These are phyloP conservation scores for Pleurotus platypus DNA, from an alignment of 768 basidiomycete species.

Conservation along the genomic window DNA sequence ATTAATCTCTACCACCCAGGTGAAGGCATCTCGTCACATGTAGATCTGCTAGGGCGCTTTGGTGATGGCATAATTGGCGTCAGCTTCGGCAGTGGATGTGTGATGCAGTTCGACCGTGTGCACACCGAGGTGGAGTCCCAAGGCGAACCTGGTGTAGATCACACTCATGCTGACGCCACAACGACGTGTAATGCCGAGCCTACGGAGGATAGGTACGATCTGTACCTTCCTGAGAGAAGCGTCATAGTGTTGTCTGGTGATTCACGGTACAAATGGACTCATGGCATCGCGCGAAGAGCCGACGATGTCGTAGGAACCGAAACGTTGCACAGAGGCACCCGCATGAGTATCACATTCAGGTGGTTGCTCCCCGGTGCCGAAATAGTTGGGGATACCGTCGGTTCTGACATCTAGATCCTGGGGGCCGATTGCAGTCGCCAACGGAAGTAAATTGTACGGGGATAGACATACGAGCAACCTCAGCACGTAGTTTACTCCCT, in stretches of 20 bases:
- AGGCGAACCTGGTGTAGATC: not conserved
- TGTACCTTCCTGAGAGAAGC: constrained; percentile 76
- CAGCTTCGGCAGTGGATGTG: constrained; percentile 75
- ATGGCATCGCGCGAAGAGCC: constrained; percentile 70
- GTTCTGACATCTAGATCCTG: constrained; percentile 2
- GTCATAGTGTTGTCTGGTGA: constrained; percentile 76
- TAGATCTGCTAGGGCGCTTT: constrained; percentile 82
- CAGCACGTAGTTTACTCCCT: not conserved
- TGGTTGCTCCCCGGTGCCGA: constrained; percentile 87
- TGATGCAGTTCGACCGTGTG: constrained; percentile 63
- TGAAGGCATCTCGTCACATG: constrained; percentile 84
- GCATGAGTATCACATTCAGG: constrained; percentile 83
- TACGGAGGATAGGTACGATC: constrained; percentile 29
- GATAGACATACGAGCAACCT: not conserved
- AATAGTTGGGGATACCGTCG: constrained; percentile 48
- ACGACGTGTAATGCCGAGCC: not conserved
- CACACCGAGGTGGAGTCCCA: not conserved
- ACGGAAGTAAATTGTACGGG: not conserved
- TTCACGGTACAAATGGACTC: constrained; percentile 84
- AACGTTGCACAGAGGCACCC: constrained; percentile 43
- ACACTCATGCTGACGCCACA: too few relatives aligned
- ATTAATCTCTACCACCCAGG: constrained; percentile 88
- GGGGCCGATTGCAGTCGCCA: not conserved
- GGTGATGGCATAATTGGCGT: constrained; percentile 89
- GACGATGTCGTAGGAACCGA: constrained; percentile 52